phyloP scores from a whole-genome alignment of 2,329 filamentous ascomycete species.

The Verticillium longisporum region DNA sequence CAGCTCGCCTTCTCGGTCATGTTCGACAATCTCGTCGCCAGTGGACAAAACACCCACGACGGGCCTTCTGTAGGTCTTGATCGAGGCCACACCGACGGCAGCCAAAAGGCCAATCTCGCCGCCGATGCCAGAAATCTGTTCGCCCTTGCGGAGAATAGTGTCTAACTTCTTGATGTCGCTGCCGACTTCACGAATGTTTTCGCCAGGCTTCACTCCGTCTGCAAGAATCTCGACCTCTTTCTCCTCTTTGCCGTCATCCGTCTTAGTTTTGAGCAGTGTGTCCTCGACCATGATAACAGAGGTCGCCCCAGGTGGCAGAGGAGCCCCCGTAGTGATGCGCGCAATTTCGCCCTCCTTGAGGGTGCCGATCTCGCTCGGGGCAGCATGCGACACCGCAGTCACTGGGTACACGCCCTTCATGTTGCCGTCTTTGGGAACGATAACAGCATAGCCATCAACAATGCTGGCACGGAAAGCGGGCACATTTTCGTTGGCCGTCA shows the following conservation, averaged over 20 bases:
- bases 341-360: conserved; percentile 72
- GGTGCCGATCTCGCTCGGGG: conserved; percentile 58
- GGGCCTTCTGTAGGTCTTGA: conserved; percentile 69
- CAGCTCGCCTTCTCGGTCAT: conserved; percentile 56
- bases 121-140: conserved; percentile 77
- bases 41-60: conserved; percentile 85
- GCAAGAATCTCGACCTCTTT: conserved; percentile 82
- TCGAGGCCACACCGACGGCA: conserved; percentile 68
- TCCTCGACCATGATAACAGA: conserved; percentile 97
- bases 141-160: conserved; percentile 67
- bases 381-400: conserved; percentile 77
- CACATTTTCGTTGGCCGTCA: conserved; percentile 73
- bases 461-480: conserved; percentile 94
- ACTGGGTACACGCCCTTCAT: conserved; percentile 82
- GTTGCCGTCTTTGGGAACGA: conserved; percentile 54
- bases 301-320: conserved; percentile 79
- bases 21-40: conserved; percentile 85
- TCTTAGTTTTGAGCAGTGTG: conserved; percentile 68
- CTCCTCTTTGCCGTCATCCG: conserved; percentile 77
- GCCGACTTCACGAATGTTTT: conserved; percentile 88
- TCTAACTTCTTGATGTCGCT: conserved; percentile 72
- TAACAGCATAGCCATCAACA: conserved; percentile 90
- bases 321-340: conserved; percentile 90
- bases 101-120: conserved; percentile 89
- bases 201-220: conserved; percentile 63